Base-by-base conservation (phyloP, 306 rosid genomes). In the Ammopiptanthus mongolicus region DNA sequence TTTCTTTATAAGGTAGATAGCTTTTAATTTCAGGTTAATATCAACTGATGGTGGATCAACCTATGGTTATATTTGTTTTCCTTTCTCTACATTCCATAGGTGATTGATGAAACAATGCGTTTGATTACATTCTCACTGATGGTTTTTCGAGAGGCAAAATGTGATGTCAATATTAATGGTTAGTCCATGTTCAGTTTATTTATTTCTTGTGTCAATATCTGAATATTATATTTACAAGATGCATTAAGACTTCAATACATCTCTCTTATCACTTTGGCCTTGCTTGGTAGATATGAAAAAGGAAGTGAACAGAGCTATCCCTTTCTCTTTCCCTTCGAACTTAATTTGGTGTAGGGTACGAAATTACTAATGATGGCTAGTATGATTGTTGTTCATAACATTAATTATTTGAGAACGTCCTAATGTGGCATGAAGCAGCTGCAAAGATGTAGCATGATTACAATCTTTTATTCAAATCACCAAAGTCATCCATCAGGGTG, bases 101-200 rank as follows among this genome's bases (percentile, higher is more conserved):
- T 87, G 79, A 88, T 94, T 17, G 98, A 91, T 25, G 98, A 94
- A 91, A 88, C 97, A 3, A 69, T 94, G 72, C 95, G 98, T 0
- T 37, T 94, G 17, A 67, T 88, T 46, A 88, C 98, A 8, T 94
- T 94, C 87, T 91, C 98, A 14, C 82, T 88, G 5, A 74, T 71
- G 0, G 98, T 90, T 5, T 94, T 94, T 77, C 82, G 98, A 36
- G 88, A 91, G 89, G 98, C 98, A 0, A 94, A 87, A 50, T 59
- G 51, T 3, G 97, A 94, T 80, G 91, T 91, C 68, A 82, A 64
- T 36, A 74, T 94, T 19, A 76, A 71, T 51, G 96, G 97, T 94
- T 8, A 73, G 90, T 84, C 36, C 41, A 46, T 60, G 51, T 66
- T 77, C 55, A 46, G 33, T 12, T 2, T 3, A 52, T 28, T 48